Percentiles rank a stretch among this genome's conserved stretches.
These are phyloP conservation scores for Floccularia luteovirens DNA, from an alignment of 768 basidiomycete genomes.

Conservation along the genomic window DNA sequence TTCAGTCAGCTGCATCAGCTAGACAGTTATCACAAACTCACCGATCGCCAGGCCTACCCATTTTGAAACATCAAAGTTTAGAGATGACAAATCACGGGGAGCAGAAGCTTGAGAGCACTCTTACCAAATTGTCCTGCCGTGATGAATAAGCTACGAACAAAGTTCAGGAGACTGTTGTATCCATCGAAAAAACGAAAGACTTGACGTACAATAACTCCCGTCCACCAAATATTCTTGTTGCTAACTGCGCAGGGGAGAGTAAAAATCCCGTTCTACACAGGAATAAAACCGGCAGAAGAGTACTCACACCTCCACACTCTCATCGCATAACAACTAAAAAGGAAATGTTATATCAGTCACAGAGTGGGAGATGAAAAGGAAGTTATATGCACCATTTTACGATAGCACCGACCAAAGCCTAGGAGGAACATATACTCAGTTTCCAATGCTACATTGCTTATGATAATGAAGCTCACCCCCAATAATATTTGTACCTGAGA, in stretches of 20 bases:
- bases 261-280: constrained; percentile 1
- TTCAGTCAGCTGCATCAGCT: too few relatives aligned
- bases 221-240: constrained; percentile 38
- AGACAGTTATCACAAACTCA: too few relatives aligned
- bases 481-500: constrained; percentile 23
- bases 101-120: too few relatives aligned
- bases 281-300: neutral
- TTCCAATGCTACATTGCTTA: neutral
- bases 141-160: constrained; percentile 25
- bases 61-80: too few relatives aligned
- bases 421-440: constrained; percentile 3
- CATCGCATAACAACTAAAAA: too few relatives aligned
- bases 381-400: constrained; percentile 38
- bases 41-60: too few relatives aligned
- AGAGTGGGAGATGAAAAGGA: neutral
- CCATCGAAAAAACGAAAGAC: neutral
- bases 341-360: constrained; percentile 21
- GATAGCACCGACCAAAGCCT: constrained; percentile 32
- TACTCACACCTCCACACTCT: constrained; percentile 56
- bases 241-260: constrained; percentile 33
- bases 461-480: constrained; percentile 17
- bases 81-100: too few relatives aligned
- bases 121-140: constrained; percentile 36
- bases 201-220: constrained; percentile 34
- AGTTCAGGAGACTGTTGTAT: neutral